phyloP scores from a whole-genome alignment of 345 rosid species.

The Limnanthes douglasii region DNA sequence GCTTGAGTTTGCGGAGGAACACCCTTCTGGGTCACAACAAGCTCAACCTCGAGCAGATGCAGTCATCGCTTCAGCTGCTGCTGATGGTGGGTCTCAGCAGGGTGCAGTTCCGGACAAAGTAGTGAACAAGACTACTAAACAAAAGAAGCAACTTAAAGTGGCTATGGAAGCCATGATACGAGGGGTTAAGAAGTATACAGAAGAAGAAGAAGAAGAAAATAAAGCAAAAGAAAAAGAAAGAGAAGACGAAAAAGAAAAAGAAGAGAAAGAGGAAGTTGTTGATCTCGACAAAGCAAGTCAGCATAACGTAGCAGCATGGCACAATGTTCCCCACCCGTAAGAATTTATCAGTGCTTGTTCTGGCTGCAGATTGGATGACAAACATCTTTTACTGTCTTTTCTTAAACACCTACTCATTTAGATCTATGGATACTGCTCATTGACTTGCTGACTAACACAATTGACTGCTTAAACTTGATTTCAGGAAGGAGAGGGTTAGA shows the following conservation, averaged over 20 bases:
- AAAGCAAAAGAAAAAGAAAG: constrained; percentile 17
- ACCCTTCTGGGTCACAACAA: constrained; percentile 17
- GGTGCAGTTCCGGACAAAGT: constrained; percentile 12
- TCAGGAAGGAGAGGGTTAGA: constrained; percentile 78
- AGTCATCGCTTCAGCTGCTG: constrained; percentile 27
- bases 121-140: constrained; percentile 12
- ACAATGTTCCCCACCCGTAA: constrained; percentile 82
- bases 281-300: constrained; percentile 19
- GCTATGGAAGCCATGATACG: constrained; percentile 89
- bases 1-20: constrained; percentile 77
- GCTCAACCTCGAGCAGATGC: constrained; percentile 27
- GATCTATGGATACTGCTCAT: neutral
- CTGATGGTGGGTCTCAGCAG: constrained; percentile 38
- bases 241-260: no score
- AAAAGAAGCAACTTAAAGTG: constrained; percentile 38
- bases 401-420: no score
- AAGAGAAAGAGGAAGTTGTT: constrained; percentile 10
- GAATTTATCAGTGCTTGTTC: constrained; percentile 12
- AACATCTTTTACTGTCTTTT: no score
- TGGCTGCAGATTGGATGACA: no score
- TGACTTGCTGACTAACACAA: constrained; percentile 7
- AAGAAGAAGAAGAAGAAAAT: constrained; percentile 18
- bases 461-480: constrained; percentile 13
- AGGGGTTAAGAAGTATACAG: constrained; percentile 42
- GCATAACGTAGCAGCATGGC: constrained; percentile 94